Conservation (phyloP, 192 early-diverging fungal genomes). For the Spizellomyces punctatus region DNA sequence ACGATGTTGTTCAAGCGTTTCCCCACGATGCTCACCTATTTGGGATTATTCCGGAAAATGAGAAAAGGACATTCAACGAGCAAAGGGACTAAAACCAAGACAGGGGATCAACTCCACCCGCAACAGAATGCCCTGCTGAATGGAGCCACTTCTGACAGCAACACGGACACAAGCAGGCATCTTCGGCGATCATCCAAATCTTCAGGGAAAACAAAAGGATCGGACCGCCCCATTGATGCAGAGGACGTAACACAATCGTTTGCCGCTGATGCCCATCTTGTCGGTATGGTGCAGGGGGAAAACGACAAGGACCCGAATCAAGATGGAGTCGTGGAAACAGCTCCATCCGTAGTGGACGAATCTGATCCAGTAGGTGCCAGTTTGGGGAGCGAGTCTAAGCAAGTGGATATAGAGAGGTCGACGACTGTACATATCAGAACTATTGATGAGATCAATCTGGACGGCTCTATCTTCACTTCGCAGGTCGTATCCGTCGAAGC, state of each 20-base stretch:
- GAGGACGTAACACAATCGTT: slow-evolving; percentile 23
- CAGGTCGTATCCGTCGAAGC: no score
- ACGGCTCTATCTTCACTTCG: no score
- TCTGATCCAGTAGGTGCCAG: background rate
- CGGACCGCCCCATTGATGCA: slow-evolving; percentile 30
- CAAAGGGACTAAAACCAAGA: no score
- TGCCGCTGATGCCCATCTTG: slow-evolving; percentile 23
- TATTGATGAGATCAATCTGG: no score
- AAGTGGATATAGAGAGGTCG: background rate
- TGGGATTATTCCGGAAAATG: slow-evolving; percentile 18
- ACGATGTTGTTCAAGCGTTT: slow-evolving; percentile 23
- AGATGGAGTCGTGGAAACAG: slow-evolving; percentile 27
- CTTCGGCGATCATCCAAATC: no score
- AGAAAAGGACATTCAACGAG: background rate
- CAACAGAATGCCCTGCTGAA: no score
- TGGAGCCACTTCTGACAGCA: no score
- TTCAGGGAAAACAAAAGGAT: background rate
- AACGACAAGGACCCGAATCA: slow-evolving; percentile 6
- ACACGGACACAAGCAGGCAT: no score
- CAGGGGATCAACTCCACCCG: no score
- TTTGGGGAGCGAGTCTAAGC: background rate
- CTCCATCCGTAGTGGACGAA: background rate
- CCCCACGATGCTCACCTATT: slow-evolving; percentile 23
- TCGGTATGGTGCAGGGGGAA: slow-evolving; percentile 26
- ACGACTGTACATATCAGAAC: no score